Evolutionary conservation across 2,329 filamentous ascomycete genomes (phyloP), one percentile per base, ranked within the genome.

Genomic region (Cladosporium halotolerans): DNA sequence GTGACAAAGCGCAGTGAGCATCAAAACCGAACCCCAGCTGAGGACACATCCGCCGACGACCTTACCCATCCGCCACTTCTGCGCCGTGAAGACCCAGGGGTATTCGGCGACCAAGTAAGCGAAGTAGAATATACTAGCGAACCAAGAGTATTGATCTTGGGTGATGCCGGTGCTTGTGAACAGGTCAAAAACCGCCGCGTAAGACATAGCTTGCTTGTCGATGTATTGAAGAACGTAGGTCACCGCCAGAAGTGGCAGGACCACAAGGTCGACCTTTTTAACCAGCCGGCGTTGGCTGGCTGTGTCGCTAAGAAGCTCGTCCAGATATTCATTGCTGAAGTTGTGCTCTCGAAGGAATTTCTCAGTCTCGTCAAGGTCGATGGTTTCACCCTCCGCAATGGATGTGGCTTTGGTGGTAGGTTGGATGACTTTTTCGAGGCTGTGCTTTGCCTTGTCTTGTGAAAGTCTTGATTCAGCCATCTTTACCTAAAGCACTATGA

Each of bases 1-100:
- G 48, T 73, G 71, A 67, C 79, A 82, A 2, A 78, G 80, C 1
- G 84, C 78, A 55, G 85, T 83, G 55, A 79, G 75, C 6, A 80
- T 79, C 6, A 88, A 72, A 2, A 79, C 72, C 0, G 72, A 63
- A 3, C 83, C 83, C 85, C 84, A 88, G 7, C 77, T 72, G 6
- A 83, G 70, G 59, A 88, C 83, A 60, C 58, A 59, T 14, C 56
- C 57, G 4, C 66, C 62, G 2, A 70, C 62, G 4, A 69, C 64
- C 31, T 60, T 66, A 5, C 66, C 68, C 7, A 64, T 68, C 11
- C 59, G 65, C 28, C 63, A 62, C n/a, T 64, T 60, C 53, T 71
- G 68, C 3, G 66, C 67, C 19, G 61, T 4, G 38, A 64, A 63
- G 41, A 59, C 59, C 14, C 55, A 55, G 5, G 58, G 58, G 58